Evolutionary conservation across 2,329 filamentous ascomycete species (phyloP), one percentile per base, ranked within the genome.

Genomic region (Pyrenophora graminea): DNA sequence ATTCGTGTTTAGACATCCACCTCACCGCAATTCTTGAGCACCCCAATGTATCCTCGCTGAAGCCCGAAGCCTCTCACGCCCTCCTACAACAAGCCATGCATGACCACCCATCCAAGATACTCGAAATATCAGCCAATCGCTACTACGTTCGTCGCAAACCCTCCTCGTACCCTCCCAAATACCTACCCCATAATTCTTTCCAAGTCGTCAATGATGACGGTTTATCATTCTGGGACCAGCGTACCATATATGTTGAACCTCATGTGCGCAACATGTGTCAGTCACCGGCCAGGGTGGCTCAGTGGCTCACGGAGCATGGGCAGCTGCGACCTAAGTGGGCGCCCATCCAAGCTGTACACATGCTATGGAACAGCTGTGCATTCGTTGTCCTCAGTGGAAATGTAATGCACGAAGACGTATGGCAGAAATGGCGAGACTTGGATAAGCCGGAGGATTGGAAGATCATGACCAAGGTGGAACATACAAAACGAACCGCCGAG

Each of bases 181-280:
- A 68, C 45, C 55, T 71, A 10, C 66, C 67, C 1, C 21, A 42
- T 1, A 62, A 69, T 36, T 64, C 67, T 1, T 67, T 66, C 45
- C 41, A 52, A 6, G 43, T 63, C 3, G 53, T 59, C 17, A 55
- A 70, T 45, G 67, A 70, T 41, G 53, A 68, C 19, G 69, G 67
- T 6, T 43, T 72, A 18, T 57, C 48, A 31, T 72, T 69, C 51
- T 73, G 70, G 70, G 68, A 72, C 32, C 58, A 70, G 46, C 68
- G 68, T 4, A 71, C 69, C 15, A 67, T 73, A 34, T 73, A 73
- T 36, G 66, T 73, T 23, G 70, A 73, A 41, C 69, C 70, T n/a
- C 70, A 72, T 45, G 39, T 63, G 7, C 64, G 63, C 23, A 62
- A 62, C 30, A 53, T 71, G 6, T 70, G 64, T 42, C 63, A 66